Percentiles rank a stretch among this genome's conserved stretches.
These are phyloP conservation scores for Pulveroboletus ravenelii DNA, from an alignment of 768 basidiomycete species.

Conservation along the genomic window DNA sequence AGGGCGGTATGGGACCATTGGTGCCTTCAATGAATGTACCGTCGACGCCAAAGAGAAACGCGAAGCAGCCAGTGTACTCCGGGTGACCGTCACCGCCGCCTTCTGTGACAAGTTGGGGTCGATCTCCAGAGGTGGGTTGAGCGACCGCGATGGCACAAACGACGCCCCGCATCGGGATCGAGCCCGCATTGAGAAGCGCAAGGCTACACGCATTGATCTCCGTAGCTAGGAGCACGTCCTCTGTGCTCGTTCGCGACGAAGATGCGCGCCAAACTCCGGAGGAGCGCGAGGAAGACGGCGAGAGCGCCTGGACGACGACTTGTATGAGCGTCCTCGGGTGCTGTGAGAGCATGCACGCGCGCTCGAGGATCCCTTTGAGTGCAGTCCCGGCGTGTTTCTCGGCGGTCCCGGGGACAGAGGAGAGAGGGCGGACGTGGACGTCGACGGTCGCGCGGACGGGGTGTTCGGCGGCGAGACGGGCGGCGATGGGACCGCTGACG, in stretches of 20 bases:
- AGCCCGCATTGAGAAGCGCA: conserved; percentile 64
- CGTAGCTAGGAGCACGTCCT: conserved; percentile 49
- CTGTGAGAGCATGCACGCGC: conserved; percentile 58
- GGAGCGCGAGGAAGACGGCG: conserved; percentile 4
- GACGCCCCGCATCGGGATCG: conserved; percentile 71
- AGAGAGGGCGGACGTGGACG: conserved; percentile 64
- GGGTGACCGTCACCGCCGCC: conserved; percentile 27
- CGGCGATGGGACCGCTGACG: conserved; percentile 77
- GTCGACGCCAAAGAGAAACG: conserved; percentile 48
- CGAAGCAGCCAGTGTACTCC: conserved; percentile 57
- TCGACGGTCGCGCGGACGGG: conserved; percentile 74
- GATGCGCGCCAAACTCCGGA: background rate
- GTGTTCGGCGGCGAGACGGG: conserved; percentile 61
- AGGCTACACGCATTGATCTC: conserved; percentile 68
- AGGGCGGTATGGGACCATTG: conserved; percentile 15
- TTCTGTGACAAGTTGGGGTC: conserved; percentile 43
- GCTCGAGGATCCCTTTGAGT: conserved; percentile 54
- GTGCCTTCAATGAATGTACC: background rate
- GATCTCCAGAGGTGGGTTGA: conserved; percentile 15
- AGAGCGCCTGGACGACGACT: conserved; percentile 66
- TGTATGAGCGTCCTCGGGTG: conserved; percentile 74
- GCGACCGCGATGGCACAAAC: conserved; percentile 65
- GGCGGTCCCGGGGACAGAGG: conserved; percentile 64
- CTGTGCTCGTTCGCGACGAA: background rate
- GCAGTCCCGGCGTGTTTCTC: conserved; percentile 54